Evolutionary conservation across 2,329 filamentous ascomycete genomes (phyloP), one percentile per base, ranked within the genome.

Genomic region (Escovopsis weberi): DNA sequence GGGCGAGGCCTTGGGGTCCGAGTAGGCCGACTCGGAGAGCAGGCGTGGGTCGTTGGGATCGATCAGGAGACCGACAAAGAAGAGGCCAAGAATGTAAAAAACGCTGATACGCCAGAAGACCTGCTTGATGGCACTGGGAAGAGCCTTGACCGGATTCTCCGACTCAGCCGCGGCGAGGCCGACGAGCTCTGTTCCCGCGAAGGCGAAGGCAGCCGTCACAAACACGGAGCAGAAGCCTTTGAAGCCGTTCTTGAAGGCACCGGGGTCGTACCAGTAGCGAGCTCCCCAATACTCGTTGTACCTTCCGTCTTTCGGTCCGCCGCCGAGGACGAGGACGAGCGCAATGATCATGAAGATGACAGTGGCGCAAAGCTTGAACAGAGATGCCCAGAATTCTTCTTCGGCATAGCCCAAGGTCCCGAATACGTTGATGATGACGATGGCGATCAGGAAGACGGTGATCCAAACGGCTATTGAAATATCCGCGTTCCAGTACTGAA

Each of bases 111-210:
- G 63, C 64, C 64, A 67, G 53, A 67, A 68, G 26, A 67, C 81
- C 59, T 87, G 83, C 64, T 85, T 86, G 56, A 85, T 75, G 9
- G 84, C 84, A 26, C 75, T 79, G 1, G 84, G 84, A 1, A 89
- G 69, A 1, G 78, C 75, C 55, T 82, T 78, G 48, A 74, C 68
- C 2, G 79, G 79, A 54, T 82, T 80, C 12, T 59, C 61, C 0
- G 78, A 74, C 60, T 83, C 79, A 34, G 78, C 78, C 11, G 78
- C 78, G 6, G 77, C 77, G 15, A 83, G 69, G 54, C 78, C 79
- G 41, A 81, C 77, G 6, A 80, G 64, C 55, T 82, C 78, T 2
- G 77, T 80, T 12, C 78, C 78, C 12, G 74, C 70, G 55, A 80
- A 82, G 44, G 78, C 63, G 51, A 82, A 82, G 26, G 78, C 77